Percentiles rank a stretch among this genome's conserved stretches.
phyloP scores from a whole-genome alignment of 2,329 filamentous ascomycete species.

The Paracoccidioides lutzii region DNA sequence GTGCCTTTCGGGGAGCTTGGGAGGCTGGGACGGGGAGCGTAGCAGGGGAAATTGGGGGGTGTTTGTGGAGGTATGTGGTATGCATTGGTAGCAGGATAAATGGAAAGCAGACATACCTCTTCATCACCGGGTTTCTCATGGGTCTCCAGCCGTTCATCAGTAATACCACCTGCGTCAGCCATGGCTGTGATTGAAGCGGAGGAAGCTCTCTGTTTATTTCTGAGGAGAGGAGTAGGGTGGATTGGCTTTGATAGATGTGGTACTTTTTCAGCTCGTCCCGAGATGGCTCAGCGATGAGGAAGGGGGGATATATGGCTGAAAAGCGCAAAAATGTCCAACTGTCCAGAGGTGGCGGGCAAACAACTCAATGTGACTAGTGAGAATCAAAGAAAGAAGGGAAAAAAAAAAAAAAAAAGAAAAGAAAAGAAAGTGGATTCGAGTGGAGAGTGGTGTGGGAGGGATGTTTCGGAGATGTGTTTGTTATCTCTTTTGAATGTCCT shows the following conservation, averaged over 20 bases:
- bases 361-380: too few relatives aligned
- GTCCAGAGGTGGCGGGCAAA: too few relatives aligned
- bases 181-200: conserved; percentile 3
- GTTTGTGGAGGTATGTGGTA: background rate
- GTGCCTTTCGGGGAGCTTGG: background rate
- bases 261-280: background rate
- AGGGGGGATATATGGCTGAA: too few relatives aligned
- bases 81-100: background rate
- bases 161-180: conserved; percentile 9
- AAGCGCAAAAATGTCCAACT: too few relatives aligned
- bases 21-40: background rate
- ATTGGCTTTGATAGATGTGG: too few relatives aligned
- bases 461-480: too few relatives aligned
- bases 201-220: background rate
- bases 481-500: too few relatives aligned
- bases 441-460: too few relatives aligned
- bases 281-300: background rate
- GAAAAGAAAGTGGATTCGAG: too few relatives aligned
- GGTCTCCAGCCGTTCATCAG: conserved; percentile 10
- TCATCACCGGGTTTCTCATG: conserved; percentile 33
- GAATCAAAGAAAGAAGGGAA: too few relatives aligned
- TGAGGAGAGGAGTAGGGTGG: background rate
- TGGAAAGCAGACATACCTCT: conserved; percentile 24
- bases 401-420: too few relatives aligned
- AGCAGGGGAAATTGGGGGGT: background rate